Conservation (phyloP, 2,329 filamentous ascomycete genomes). For the Xenoacremonium recifei region DNA sequence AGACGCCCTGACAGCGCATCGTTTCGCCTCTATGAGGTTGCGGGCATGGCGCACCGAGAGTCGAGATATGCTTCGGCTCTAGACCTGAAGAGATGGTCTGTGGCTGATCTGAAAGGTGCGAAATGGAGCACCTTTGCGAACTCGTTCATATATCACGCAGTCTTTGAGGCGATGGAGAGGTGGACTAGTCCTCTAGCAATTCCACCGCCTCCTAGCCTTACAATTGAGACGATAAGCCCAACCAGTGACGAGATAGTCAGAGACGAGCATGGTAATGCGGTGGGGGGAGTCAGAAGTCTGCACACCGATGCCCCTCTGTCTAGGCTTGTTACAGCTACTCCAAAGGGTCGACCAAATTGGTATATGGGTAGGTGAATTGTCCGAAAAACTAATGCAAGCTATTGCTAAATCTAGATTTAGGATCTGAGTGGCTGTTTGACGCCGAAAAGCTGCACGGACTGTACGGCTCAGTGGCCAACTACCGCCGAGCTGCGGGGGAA, state of each 20-base stretch:
- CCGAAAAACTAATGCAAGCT: not conserved
- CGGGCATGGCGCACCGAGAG: conserved; percentile 15
- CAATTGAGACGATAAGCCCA: conserved; percentile 4
- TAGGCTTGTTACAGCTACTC: conserved; percentile 15
- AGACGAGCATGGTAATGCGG: conserved; percentile 16
- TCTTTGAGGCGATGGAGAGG: conserved; percentile 14
- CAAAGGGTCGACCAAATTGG: conserved; percentile 16
- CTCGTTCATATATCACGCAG: conserved; percentile 17
- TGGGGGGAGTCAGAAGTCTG: conserved; percentile 12
- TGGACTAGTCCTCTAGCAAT: conserved; percentile 5
- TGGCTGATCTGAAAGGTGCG: conserved; percentile 10
- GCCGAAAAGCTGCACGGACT: not conserved
- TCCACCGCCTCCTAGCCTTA: conserved; percentile 6
- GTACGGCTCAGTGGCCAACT: conserved; percentile 5
- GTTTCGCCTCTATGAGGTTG: conserved; percentile 14
- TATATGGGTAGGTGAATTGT: conserved; percentile 10
- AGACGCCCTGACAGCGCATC: conserved; percentile 11
- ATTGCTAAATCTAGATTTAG: not conserved
- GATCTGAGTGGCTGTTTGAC: conserved; percentile 6
- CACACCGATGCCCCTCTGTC: conserved; percentile 13
- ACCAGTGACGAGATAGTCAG: conserved; percentile 11
- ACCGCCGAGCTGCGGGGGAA: conserved; percentile 2
- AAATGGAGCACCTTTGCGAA: conserved; percentile 16
- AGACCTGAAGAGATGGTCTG: conserved; percentile 10
- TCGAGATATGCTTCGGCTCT: conserved; percentile 11